phyloP scores from a whole-genome alignment of 2,329 filamentous ascomycete genomes.

The Calonectria pseudoturangicola region DNA sequence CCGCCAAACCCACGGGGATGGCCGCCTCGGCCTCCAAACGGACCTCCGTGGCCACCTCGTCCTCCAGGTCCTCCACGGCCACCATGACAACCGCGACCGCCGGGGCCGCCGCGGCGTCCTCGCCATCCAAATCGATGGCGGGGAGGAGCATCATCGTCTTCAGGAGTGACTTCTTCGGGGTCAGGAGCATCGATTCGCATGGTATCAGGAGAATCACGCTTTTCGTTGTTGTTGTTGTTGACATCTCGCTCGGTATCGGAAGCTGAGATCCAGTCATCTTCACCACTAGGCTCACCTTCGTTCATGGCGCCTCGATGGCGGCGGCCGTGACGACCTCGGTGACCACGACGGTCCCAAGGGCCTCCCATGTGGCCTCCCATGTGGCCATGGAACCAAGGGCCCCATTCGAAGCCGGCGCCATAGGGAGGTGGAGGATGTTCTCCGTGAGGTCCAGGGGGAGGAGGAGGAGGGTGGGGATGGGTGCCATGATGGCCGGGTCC shows the following conservation, averaged over 20 bases:
- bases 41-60: slow-evolving; percentile 48
- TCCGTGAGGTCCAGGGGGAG: slow-evolving; percentile 40
- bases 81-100: slow-evolving; percentile 46
- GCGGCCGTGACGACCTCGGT: slow-evolving; percentile 48
- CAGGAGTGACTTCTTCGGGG: slow-evolving; percentile 58
- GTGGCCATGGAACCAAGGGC: slow-evolving; percentile 53
- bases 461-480: slow-evolving; percentile 26
- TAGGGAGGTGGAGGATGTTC: slow-evolving; percentile 48
- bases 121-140: slow-evolving; percentile 49
- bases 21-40: slow-evolving; percentile 41
- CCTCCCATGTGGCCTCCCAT: slow-evolving; percentile 49
- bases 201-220: slow-evolving; percentile 60
- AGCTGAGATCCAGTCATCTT: slow-evolving; percentile 40
- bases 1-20: slow-evolving; percentile 51
- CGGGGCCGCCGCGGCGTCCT: slow-evolving; percentile 46
- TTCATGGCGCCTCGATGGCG: slow-evolving; percentile 50
- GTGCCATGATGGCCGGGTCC: slow-evolving; percentile 42
- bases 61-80: slow-evolving; percentile 47
- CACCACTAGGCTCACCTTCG: slow-evolving; percentile 47
- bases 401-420: slow-evolving; percentile 51
- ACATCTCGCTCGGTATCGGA: slow-evolving; percentile 50
- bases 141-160: slow-evolving; percentile 52
- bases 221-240: slow-evolving; percentile 53
- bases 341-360: slow-evolving; percentile 49
- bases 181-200: slow-evolving; percentile 56